Evolutionary conservation across 768 basidiomycete species (phyloP).

Genomic region (Xerocomellus intermedius): DNA sequence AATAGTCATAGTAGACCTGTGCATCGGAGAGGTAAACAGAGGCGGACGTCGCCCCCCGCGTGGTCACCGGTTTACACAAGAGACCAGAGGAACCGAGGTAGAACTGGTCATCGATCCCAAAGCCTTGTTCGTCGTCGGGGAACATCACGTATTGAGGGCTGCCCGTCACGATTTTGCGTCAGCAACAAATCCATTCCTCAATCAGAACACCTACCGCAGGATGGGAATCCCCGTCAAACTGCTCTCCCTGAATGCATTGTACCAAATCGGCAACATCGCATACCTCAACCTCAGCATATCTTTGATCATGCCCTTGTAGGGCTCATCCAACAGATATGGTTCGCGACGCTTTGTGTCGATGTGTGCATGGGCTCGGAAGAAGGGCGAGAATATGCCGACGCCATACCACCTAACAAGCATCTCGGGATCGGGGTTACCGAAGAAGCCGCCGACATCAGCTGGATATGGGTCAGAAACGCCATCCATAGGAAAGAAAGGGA

Average conservation of each 20-base stretch:
- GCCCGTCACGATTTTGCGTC: neutral
- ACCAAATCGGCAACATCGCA: constrained; percentile 88
- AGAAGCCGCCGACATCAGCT: constrained; percentile 99
- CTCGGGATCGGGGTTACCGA: constrained; percentile 92
- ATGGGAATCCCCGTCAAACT: constrained; percentile 80
- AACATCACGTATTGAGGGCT: constrained; percentile 97
- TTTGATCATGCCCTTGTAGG: constrained; percentile 79
- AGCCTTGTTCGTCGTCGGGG: constrained; percentile 85
- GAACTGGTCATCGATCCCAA: constrained; percentile 91
- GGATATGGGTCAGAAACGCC: constrained; percentile 2
- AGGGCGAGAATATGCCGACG: constrained; percentile 91
- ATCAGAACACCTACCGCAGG: constrained; percentile 54
- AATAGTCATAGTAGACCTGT: constrained; percentile 95
- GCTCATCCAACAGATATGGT: constrained; percentile 89
- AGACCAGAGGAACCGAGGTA: constrained; percentile 87
- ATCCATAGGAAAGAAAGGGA: neutral
- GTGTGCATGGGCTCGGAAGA: constrained; percentile 98
- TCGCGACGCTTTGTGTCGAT: constrained; percentile 97
- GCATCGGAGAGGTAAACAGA: constrained; percentile 86
- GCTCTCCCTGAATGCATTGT: constrained; percentile 93
- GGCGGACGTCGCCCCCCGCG: constrained; percentile 64
- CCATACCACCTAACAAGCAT: constrained; percentile 98
- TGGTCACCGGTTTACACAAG: constrained; percentile 87
- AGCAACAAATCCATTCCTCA: neutral
- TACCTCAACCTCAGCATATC: constrained; percentile 82